Evolutionary conservation across 2,329 filamentous ascomycete species (phyloP), one percentile per base, ranked within the genome.

Genomic region (Thielaviopsis cerberus): DNA sequence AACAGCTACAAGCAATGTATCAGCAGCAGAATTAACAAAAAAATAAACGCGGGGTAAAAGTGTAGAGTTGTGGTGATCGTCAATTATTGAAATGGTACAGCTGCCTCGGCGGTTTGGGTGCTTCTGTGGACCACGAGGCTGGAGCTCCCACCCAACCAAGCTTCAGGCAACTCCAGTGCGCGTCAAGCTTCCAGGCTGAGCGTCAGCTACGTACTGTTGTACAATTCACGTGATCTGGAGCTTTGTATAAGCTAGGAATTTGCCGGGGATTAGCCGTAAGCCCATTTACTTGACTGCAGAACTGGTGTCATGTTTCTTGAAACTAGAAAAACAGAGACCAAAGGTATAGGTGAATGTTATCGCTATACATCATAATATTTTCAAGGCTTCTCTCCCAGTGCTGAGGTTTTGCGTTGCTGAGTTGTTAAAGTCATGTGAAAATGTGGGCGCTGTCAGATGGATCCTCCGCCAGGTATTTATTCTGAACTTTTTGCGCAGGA

Each of bases 381-480:
- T n/a, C n/a, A n/a, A n/a, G n/a, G n/a, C n/a, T n/a, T n/a, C 17
- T 52, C 10, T 25, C 23, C 6, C 11, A 23, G 2, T 24, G n/a
- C 24, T 26, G 10, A 55, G n/a, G 50, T 56, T 53, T 30, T 57
- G 50, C 37, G 51, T 60, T 57, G 60, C 61, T 52, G 62, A 62
- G 65, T 63, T 63, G 60, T 61, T 61, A 57, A 58, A 54, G 57
- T 62, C 55, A 50, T 57, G 55, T 56, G 51, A 58, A 53, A 61
- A 61, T 63, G 54, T 55, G 54, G 54, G 41, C 23, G 30, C 52
- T 48, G n/a, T 22, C 20, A 48, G 41, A 48, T 48, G 24, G 52
- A 34, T 24, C 27, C 54, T 50, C 37, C 34, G 11, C 48, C 23
- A 23, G 25, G 2, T 37, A 52, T 57, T 30, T 34, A 20, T 59